Evolutionary conservation across 176 grass and related monocot genomes (phyloP).

Genomic region (Puccinellia tenuiflora): DNA sequence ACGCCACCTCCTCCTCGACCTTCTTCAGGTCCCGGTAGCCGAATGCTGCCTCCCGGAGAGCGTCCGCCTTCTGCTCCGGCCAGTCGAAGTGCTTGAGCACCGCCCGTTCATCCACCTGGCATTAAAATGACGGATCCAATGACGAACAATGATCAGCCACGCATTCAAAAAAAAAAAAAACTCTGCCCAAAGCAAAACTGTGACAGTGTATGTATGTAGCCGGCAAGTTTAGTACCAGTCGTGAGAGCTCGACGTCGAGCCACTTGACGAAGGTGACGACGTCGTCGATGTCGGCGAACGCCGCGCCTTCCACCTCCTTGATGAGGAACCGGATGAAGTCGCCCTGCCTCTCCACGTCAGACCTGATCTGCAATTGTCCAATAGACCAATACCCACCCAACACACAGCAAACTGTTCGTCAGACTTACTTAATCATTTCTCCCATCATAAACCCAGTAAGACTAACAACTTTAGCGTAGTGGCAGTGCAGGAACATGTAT

Average conservation of each 20-base stretch:
- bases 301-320: conserved; percentile 60
- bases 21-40: conserved; percentile 87
- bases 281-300: conserved; percentile 76
- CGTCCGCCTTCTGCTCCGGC: conserved; percentile 93
- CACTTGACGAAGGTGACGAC: conserved; percentile 97
- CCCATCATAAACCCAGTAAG: background rate
- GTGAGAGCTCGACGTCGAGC: conserved; percentile 96
- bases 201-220: background rate
- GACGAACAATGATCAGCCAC: background rate
- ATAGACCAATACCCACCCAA: too few species aligned
- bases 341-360: conserved; percentile 86
- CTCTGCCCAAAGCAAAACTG: background rate
- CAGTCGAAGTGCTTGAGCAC: conserved; percentile 98
- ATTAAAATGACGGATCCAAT: too few species aligned
- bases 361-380: conserved; percentile 55
- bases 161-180: too few species aligned
- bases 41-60: conserved; percentile 81
- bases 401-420: background rate
- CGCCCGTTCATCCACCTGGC: conserved; percentile 81
- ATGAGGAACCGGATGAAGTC: conserved; percentile 93
- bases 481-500: too few species aligned
- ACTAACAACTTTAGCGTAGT: background rate
- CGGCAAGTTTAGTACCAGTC: conserved; percentile 35
- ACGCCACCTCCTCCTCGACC: conserved; percentile 48
- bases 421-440: background rate